Percentiles rank a stretch among this genome's conserved stretches.
phyloP scores from a whole-genome alignment of 805 yeast species.

The Yarrowia bubula region DNA sequence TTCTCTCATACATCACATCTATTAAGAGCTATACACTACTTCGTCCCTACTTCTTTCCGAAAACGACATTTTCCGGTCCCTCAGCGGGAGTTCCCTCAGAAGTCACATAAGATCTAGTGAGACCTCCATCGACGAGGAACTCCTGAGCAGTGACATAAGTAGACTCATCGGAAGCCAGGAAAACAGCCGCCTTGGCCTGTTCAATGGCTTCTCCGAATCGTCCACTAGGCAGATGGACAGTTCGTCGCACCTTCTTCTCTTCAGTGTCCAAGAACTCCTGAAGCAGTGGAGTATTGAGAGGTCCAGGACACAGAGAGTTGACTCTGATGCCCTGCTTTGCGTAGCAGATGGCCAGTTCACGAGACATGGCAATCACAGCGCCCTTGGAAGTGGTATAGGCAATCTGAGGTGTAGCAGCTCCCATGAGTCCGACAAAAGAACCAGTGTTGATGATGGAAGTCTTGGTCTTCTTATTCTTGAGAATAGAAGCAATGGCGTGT shows the following conservation, averaged over 20 bases:
- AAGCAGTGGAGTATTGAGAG: slow-evolving; percentile 60
- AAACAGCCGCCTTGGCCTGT: slow-evolving; percentile 58
- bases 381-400: slow-evolving; percentile 45
- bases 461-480: slow-evolving; percentile 34
- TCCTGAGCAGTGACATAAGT: slow-evolving; percentile 61
- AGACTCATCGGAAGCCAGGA: slow-evolving; percentile 52
- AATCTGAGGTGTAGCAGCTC: slow-evolving; percentile 43
- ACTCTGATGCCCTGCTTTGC: slow-evolving; percentile 55
- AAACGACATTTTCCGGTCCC: slow-evolving; percentile 36
- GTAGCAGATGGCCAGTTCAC: slow-evolving; percentile 56
- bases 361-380: slow-evolving; percentile 41
- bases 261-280: slow-evolving; percentile 54
- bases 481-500: slow-evolving; percentile 39
- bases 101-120: slow-evolving; percentile 39
- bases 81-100: slow-evolving; percentile 34
- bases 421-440: slow-evolving; percentile 41
- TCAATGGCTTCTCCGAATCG: slow-evolving; percentile 66
- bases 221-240: slow-evolving; percentile 49
- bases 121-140: slow-evolving; percentile 58
- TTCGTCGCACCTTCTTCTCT: slow-evolving; percentile 48
- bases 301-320: slow-evolving; percentile 59
- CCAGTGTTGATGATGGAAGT: slow-evolving; percentile 43
- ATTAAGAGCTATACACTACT: background rate
- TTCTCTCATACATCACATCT: background rate
- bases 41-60: slow-evolving; percentile 30